Conservation (phyloP, 805 yeast species). For the Wickerhamomyces queroliae region DNA sequence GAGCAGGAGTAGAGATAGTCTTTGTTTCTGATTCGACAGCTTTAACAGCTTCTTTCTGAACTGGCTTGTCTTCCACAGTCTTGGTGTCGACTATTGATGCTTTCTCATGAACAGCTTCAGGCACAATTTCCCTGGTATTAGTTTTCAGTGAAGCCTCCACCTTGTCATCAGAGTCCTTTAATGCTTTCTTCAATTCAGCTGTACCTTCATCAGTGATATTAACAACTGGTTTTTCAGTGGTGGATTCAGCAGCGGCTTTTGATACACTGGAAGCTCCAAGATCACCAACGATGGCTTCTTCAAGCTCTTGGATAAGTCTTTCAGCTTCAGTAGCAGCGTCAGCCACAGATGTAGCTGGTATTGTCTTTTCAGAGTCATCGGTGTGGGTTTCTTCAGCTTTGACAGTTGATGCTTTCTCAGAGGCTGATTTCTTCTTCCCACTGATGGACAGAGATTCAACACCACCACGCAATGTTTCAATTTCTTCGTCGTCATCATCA, state of each 20-base stretch:
- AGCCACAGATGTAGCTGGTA: constrained; percentile 3
- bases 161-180: not conserved
- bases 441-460: constrained; percentile 27
- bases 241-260: not conserved
- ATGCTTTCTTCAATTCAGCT: too few species aligned
- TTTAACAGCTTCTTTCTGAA: constrained; percentile 3
- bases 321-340: constrained; percentile 21
- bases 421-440: constrained; percentile 22
- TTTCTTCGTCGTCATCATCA: not conserved
- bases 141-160: not conserved
- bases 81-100: not conserved
- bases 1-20: too few species aligned
- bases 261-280: not conserved
- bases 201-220: not conserved
- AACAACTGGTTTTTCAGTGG: not conserved
- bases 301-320: constrained; percentile 15
- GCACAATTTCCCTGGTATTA: not conserved
- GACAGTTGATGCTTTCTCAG: constrained; percentile 14
- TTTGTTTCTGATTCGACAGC: too few species aligned
- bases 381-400: not conserved
- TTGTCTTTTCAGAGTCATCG: not conserved
- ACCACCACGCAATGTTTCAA: constrained; percentile 12
- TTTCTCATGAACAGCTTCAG: constrained; percentile 1
- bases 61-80: constrained; percentile 4
- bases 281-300: constrained; percentile 10